phyloP scores from a whole-genome alignment of 768 basidiomycete species.

The Podaxis mareebaensis region DNA sequence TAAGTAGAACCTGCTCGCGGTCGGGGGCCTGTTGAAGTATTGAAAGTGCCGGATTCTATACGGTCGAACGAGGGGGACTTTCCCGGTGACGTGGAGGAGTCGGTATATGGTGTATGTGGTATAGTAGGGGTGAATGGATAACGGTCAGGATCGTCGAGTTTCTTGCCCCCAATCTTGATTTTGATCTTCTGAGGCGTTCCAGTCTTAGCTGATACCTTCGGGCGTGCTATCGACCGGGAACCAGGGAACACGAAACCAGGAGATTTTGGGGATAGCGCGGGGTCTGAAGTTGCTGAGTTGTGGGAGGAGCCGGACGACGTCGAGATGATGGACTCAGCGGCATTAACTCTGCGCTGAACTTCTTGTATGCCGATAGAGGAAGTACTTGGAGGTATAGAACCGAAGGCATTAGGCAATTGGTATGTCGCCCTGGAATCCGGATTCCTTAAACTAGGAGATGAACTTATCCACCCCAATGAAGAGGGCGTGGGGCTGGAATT shows the following conservation, averaged over 20 bases:
- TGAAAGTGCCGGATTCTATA: background rate
- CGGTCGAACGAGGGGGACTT: background rate
- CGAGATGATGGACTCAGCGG: background rate
- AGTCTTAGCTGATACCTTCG: slow-evolving; percentile 25
- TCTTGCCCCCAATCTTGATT: slow-evolving; percentile 7
- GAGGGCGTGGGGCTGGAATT: slow-evolving; percentile 8
- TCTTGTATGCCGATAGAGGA: background rate
- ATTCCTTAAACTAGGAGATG: slow-evolving; percentile 1
- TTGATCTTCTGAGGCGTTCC: slow-evolving; percentile 16
- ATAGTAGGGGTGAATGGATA: background rate
- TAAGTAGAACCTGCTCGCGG: background rate
- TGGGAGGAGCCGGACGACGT: slow-evolving; percentile 6
- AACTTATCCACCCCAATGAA: background rate
- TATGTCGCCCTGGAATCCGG: background rate
- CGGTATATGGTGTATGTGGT: background rate
- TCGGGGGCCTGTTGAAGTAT: background rate
- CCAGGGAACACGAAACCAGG: slow-evolving; percentile 29
- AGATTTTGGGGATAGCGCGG: slow-evolving; percentile 8
- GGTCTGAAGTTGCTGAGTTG: slow-evolving; percentile 9
- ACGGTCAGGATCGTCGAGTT: background rate
- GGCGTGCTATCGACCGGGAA: slow-evolving; percentile 26
- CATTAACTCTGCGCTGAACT: background rate
- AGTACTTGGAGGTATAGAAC: background rate
- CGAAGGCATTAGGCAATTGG: background rate
- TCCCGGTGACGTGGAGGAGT: background rate